These are phyloP conservation scores for Alternaria triticina DNA, from an alignment of 2,329 filamentous ascomycete species.

Conservation along the genomic window DNA sequence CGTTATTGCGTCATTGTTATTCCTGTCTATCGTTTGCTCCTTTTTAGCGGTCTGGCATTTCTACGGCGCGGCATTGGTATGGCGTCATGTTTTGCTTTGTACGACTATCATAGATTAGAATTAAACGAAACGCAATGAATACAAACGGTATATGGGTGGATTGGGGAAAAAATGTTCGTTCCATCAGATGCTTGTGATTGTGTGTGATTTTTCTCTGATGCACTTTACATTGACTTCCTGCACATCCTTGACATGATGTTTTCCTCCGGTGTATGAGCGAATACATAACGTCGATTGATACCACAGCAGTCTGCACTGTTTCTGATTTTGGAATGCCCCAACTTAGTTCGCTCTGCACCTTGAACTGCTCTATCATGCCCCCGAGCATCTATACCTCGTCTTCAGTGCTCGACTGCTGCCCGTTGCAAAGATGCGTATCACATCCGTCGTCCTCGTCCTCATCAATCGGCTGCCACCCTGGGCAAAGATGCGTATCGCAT, in stretches of 20 bases:
- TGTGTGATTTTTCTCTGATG: background rate
- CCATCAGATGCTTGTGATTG: background rate
- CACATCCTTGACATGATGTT: background rate
- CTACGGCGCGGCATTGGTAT: constrained; percentile 5
- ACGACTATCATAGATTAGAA: constrained; percentile 5
- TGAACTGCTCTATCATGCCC: background rate
- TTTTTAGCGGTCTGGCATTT: constrained; percentile 3
- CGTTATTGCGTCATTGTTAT: background rate
- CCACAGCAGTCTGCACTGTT: background rate
- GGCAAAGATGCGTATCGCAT: background rate
- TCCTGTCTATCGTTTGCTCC: background rate
- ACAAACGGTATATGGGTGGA: background rate
- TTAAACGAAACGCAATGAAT: background rate
- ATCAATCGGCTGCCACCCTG: background rate
- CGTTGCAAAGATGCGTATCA: background rate
- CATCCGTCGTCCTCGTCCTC: background rate
- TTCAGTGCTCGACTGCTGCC: background rate
- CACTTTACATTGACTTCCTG: background rate
- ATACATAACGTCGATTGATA: background rate
- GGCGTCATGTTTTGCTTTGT: constrained; percentile 2
- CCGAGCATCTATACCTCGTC: background rate
- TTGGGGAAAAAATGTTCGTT: background rate
- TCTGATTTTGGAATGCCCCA: background rate
- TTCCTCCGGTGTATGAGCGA: background rate
- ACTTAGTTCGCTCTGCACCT: background rate